These are phyloP conservation scores for Candida rishiriensis DNA, from an alignment of 805 yeast species.

Conservation along the genomic window DNA sequence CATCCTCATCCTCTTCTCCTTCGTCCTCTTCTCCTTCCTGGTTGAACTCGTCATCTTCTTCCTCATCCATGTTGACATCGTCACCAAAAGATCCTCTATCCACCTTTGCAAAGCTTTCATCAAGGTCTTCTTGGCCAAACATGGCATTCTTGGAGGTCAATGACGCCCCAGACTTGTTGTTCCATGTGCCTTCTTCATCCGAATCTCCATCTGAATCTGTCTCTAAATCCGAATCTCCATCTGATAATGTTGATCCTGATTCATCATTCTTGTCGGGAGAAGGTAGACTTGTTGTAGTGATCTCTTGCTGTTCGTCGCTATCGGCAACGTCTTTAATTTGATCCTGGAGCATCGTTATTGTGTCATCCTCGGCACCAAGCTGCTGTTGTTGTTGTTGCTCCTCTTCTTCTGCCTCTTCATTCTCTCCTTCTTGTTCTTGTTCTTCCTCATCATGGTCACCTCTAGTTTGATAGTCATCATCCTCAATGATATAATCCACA, in stretches of 20 bases:
- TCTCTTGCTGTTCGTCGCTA: slow-evolving; percentile 2
- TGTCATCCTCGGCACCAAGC: no score
- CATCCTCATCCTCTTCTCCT: slow-evolving; percentile 22
- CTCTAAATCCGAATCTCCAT: slow-evolving; percentile 3
- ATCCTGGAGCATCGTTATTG: no score
- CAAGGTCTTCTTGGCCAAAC: slow-evolving; percentile 9
- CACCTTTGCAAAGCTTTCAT: no score
- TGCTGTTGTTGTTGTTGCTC: no score
- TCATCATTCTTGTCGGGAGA: background rate
- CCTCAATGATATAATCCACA: slow-evolving; percentile 59
- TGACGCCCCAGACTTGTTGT: no score
- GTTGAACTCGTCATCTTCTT: slow-evolving; percentile 2
- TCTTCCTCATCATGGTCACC: slow-evolving; percentile 17
- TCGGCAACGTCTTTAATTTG: background rate
- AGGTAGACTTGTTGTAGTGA: background rate
- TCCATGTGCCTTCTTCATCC: slow-evolving; percentile 9
- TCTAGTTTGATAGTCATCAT: slow-evolving; percentile 36
- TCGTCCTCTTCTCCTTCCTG: slow-evolving; percentile 18
- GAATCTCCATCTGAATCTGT: slow-evolving; percentile 17
- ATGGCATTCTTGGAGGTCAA: no score
- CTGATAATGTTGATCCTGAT: background rate
- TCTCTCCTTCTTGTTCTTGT: slow-evolving; percentile 3
- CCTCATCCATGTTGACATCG: slow-evolving; percentile 3
- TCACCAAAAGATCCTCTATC: background rate
- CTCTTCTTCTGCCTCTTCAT: slow-evolving; percentile 4